A percentile compares a stretch with the other conserved stretches of the same genome.
Evolutionary conservation across 2,329 filamentous ascomycete genomes (phyloP).

Genomic region (Scytalidium sp.): DNA sequence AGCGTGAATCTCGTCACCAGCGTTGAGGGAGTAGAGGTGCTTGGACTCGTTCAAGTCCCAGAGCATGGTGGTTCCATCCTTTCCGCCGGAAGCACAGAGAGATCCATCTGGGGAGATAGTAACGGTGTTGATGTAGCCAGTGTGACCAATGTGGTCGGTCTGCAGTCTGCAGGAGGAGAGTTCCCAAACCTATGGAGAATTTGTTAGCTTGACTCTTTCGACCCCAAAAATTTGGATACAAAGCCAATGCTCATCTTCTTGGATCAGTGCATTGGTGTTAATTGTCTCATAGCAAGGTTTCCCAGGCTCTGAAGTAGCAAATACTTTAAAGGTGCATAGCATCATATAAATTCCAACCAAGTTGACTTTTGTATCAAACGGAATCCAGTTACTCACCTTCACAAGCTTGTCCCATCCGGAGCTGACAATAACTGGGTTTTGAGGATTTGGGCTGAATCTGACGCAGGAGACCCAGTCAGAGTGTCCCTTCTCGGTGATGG

Average conservation of each 20-base stretch:
- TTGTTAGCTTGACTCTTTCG: slow-evolving; percentile 15
- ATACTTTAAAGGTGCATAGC: slow-evolving; percentile 90
- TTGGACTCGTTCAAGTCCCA: slow-evolving; percentile 99
- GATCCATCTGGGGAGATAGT: slow-evolving; percentile 99
- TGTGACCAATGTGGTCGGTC: slow-evolving; percentile 99
- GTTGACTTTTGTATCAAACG: slow-evolving; percentile 14
- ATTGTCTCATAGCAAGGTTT: slow-evolving; percentile 89
- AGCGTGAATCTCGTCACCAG: slow-evolving; percentile 99
- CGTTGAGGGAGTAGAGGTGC: slow-evolving; percentile 99
- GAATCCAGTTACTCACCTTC: slow-evolving; percentile 71
- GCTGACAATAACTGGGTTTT: slow-evolving; percentile 99
- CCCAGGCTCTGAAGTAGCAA: slow-evolving; percentile 99
- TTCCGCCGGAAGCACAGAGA: slow-evolving; percentile 97
- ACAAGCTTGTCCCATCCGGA: slow-evolving; percentile 99
- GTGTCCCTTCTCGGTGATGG: slow-evolving; percentile 99
- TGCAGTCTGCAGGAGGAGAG: slow-evolving; percentile 98
- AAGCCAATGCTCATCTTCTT: slow-evolving; percentile 18
- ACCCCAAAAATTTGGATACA: neutral
- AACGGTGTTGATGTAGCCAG: slow-evolving; percentile 99
- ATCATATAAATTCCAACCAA: slow-evolving; percentile 67
- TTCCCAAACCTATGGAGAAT: slow-evolving; percentile 80
- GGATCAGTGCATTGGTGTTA: slow-evolving; percentile 90
- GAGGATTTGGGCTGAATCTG: slow-evolving; percentile 98
- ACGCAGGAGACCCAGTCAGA: slow-evolving; percentile 99
- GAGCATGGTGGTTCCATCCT: slow-evolving; percentile 99